Evolutionary conservation across 768 basidiomycete genomes (phyloP), one percentile per base, ranked within the genome.

Genomic region (Russula foetens): DNA sequence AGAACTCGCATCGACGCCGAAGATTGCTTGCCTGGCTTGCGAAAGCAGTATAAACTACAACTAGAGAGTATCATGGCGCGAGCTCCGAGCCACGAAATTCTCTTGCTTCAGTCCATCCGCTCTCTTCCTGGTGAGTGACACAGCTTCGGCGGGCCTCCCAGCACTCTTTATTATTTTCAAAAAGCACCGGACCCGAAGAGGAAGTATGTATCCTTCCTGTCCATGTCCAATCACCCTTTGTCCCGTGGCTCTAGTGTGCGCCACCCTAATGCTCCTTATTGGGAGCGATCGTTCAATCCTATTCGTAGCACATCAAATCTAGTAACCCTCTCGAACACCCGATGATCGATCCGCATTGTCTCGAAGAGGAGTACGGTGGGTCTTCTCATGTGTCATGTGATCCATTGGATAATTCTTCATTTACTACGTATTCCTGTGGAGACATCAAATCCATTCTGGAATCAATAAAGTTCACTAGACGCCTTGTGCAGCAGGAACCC

Each of bases 171-270:
- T 28, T 4, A 8, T 5, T 19, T 4, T 11, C 9, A 17, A 4
- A 38, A 14, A 66, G 64, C 21, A 15, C 64, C 55, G 19, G 41
- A 57, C 14, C 35, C 55, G 7, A 44, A 47, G 7, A 57, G 48
- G 47, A 63, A 58, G 55, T 62, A 58, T 60, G 29, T 45, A 8
- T 11, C 52, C 15, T 26, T 62, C 7, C 2, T 19, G 21, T 29
- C 47, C 4, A 0, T 58, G 17, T 9, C 46, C 7, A 65, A 67
- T 23, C 54, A 59, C 1, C 45, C 58, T 7, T 56, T 59, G 0
- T 68, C 67, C 15, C 56, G 67, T 1, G 66, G 60, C 6, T 63
- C 62, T 19, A 60, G 68, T 19, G 68, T 68, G n/a, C 23, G 61
- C n/a, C 24, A 23, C 50, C 21, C 28, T 7, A 9, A 7, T 6